Percentiles rank a stretch among this genome's conserved stretches.
Conservation (phyloP, 129 eudicot genomes). For the Pittosporum tobira region DNA sequence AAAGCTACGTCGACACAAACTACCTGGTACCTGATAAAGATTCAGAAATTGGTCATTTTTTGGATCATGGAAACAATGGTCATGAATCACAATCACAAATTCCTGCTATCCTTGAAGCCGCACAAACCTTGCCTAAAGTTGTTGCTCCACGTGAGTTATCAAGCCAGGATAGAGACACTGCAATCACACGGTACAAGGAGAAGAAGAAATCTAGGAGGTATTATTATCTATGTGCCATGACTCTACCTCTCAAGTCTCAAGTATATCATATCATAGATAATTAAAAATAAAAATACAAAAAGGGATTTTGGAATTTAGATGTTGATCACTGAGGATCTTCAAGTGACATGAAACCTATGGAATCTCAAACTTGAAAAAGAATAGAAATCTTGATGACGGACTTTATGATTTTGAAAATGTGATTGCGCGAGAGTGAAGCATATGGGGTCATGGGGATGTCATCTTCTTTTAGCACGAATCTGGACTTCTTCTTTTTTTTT, state of each 20-base stretch:
- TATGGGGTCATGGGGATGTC: too few relatives aligned
- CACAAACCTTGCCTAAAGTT: constrained; percentile 30
- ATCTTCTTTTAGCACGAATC: too few relatives aligned
- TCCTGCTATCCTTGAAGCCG: constrained; percentile 20
- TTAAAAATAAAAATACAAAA: too few relatives aligned
- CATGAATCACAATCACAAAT: constrained; percentile 32
- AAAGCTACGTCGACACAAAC: constrained; percentile 31
- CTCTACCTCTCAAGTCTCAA: neutral
- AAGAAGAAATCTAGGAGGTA: constrained; percentile 90
- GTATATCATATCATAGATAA: too few relatives aligned
- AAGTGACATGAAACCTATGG: too few relatives aligned
- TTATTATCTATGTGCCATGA: neutral
- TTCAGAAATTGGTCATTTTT: constrained; percentile 20
- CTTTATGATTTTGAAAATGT: too few relatives aligned
- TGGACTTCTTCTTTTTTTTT: too few relatives aligned
- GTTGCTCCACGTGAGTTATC: constrained; percentile 43
- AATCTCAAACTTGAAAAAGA: too few relatives aligned
- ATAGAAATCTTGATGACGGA: too few relatives aligned
- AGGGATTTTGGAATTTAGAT: too few relatives aligned
- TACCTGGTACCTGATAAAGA: constrained; percentile 54
- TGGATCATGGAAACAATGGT: constrained; percentile 15
- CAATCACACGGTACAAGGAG: constrained; percentile 85
- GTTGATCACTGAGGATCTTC: too few relatives aligned
- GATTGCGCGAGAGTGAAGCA: too few relatives aligned
- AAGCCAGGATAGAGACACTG: constrained; percentile 71